Evolutionary conservation across 805 yeast genomes (phyloP), one percentile per base, ranked within the genome.

Genomic region (Geotrichum ghanense): DNA sequence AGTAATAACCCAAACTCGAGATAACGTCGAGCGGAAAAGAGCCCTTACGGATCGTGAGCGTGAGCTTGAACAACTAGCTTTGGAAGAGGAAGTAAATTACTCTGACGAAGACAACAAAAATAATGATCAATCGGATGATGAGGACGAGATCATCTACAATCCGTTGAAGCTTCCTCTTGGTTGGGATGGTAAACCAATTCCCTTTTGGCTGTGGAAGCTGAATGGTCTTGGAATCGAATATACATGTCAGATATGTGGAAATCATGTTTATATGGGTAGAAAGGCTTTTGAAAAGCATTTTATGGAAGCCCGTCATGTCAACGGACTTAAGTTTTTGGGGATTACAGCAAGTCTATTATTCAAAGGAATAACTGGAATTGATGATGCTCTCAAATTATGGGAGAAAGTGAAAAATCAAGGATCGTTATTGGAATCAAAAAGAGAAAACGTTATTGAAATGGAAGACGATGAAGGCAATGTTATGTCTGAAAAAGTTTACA

Each of bases 381-480:
- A 72, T 2, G 96, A 89, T 43, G 96, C 89, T 0, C 50, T 49
- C 19, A 56, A 48, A 5, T 62, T 92, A 23, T 75, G 83, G 78
- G 66, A 68, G 1, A 66, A 64, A 22, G 50, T 80, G 7, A 66
- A 67, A 47, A 56, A 59, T 44, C 67, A 68, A 43, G 53, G 57
- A 3, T 59, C 73, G 39, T 53, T 60, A 7, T 63, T 62, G 45
- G 68, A 69, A 25, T 67, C 66, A 21, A 68, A 71, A 45, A 59
- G 57, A 42, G 83, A 81, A 51, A 69, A 71, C 45, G 76, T 78
- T 1, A 72, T 81, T 10, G 95, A 92, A 62, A 83, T 89, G 27
- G 97, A 90, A 61, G 97, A 92, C 59, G 82, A 77, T 1, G 88
- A 86, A 16, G 98, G 97, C 9, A 90, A 92, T 59, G 95, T 86